Conservation (phyloP, 257 asterid genomes). For the Solanum appendiculatum region DNA sequence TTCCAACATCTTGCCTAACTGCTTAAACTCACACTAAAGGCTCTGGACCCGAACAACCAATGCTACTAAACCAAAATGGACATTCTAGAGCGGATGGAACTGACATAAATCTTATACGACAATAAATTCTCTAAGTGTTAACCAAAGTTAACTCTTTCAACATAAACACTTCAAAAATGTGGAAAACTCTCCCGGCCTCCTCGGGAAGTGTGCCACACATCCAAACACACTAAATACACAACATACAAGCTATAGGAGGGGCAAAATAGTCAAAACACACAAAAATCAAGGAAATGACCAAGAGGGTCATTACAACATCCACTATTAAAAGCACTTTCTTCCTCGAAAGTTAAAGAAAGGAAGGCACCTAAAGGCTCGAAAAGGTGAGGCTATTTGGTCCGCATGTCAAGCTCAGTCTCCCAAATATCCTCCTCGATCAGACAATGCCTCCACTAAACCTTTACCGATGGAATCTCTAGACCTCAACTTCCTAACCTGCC, state of each 20-base stretch:
- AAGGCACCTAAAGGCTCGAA: not conserved
- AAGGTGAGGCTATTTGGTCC: no score
- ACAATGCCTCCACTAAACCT: no score
- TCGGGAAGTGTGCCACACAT: not conserved
- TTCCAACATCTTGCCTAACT: not conserved
- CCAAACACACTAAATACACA: not conserved
- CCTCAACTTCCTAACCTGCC: no score
- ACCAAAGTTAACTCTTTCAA: not conserved
- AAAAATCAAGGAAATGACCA: not conserved
- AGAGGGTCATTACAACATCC: not conserved
- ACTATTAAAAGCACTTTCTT: not conserved
- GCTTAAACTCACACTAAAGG: not conserved
- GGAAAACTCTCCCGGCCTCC: not conserved
- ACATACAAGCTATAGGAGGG: not conserved
- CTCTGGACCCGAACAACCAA: not conserved
- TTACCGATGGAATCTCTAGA: no score
- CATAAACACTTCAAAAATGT: not conserved
- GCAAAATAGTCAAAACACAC: not conserved
- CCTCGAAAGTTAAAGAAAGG: not conserved
- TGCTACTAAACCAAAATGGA: not conserved
- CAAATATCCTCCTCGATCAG: no score
- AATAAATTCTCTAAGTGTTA: not conserved
- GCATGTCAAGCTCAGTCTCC: no score
- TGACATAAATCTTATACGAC: no score
- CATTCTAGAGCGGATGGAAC: not conserved